A percentile compares a stretch with the other conserved stretches of the same genome.
Evolutionary conservation across 345 rosid species (phyloP).

Genomic region (Draba incana): DNA sequence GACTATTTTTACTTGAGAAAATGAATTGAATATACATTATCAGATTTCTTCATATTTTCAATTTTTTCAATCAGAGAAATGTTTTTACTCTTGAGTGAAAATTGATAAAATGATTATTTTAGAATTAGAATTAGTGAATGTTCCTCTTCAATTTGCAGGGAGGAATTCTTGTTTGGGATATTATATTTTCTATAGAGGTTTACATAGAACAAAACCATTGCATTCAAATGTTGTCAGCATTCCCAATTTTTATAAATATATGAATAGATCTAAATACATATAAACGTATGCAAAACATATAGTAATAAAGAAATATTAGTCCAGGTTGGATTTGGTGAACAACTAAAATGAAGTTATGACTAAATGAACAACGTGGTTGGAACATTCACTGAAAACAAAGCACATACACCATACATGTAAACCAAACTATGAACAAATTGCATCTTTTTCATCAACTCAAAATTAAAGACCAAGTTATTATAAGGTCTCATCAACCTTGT

Average conservation of each 20-base stretch:
- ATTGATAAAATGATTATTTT: background rate
- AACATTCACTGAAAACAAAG: slow-evolving; percentile 31
- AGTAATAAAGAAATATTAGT: background rate
- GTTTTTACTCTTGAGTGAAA: background rate
- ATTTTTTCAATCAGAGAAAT: background rate
- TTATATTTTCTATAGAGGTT: background rate
- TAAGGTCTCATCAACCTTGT: slow-evolving; percentile 6
- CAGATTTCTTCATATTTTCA: background rate
- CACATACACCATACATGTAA: slow-evolving; percentile 26
- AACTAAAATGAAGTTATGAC: slow-evolving; percentile 35
- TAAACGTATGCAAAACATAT: background rate
- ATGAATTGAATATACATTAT: background rate
- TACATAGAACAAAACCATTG: background rate
- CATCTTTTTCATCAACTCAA: background rate
- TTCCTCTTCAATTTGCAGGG: slow-evolving; percentile 7
- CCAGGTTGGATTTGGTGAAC: slow-evolving; percentile 39
- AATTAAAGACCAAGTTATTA: background rate
- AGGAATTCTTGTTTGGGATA: background rate
- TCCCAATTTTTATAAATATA: background rate
- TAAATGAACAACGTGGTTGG: slow-evolving; percentile 35
- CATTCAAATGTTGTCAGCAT: slow-evolving; percentile 2
- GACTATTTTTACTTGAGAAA: background rate
- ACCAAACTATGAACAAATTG: slow-evolving; percentile 2
- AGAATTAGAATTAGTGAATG: background rate
- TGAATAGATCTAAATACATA: slow-evolving; percentile 19